These are phyloP conservation scores for Candolleomyces aberdarensis DNA, from an alignment of 768 basidiomycete species.

Conservation along the genomic window DNA sequence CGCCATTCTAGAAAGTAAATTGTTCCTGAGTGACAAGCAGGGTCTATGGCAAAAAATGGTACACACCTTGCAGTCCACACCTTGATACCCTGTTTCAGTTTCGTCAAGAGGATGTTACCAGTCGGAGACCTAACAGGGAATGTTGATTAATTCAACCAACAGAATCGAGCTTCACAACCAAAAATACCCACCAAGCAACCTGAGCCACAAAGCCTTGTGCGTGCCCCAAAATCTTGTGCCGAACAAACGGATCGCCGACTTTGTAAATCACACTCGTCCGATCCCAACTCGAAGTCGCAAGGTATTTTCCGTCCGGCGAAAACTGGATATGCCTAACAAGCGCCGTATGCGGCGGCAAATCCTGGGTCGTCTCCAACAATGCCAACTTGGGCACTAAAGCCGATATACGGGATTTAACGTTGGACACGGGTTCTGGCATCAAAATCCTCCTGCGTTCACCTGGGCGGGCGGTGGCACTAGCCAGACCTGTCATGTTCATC, in stretches of 20 bases:
- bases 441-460: neutral
- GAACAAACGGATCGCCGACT: slow-evolving; percentile 57
- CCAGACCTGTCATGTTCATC: neutral
- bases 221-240: slow-evolving; percentile 64
- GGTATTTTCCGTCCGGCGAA: slow-evolving; percentile 68
- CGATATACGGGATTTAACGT: slow-evolving; percentile 45
- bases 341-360: slow-evolving; percentile 60
- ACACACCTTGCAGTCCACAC: too few relatives aligned
- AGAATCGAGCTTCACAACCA: neutral
- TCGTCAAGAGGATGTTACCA: slow-evolving; percentile 61
- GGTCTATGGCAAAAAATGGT: too few relatives aligned
- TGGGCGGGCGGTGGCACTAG: neutral
- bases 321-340: slow-evolving; percentile 74
- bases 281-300: slow-evolving; percentile 80
- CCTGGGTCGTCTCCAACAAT: slow-evolving; percentile 53
- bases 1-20: too few relatives aligned
- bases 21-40: too few relatives aligned
- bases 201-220: slow-evolving; percentile 69
- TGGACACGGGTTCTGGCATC: slow-evolving; percentile 2
- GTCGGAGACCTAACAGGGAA: slow-evolving; percentile 52
- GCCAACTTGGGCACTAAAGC: slow-evolving; percentile 54
- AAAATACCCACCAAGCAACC: slow-evolving; percentile 58
- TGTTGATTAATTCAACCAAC: neutral
- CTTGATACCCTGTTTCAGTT: slow-evolving; percentile 21
- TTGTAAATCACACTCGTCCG: slow-evolving; percentile 65